phyloP scores from a whole-genome alignment of 2,329 filamentous ascomycete species.

The Ophiocordyceps camponoti-rufipedis region DNA sequence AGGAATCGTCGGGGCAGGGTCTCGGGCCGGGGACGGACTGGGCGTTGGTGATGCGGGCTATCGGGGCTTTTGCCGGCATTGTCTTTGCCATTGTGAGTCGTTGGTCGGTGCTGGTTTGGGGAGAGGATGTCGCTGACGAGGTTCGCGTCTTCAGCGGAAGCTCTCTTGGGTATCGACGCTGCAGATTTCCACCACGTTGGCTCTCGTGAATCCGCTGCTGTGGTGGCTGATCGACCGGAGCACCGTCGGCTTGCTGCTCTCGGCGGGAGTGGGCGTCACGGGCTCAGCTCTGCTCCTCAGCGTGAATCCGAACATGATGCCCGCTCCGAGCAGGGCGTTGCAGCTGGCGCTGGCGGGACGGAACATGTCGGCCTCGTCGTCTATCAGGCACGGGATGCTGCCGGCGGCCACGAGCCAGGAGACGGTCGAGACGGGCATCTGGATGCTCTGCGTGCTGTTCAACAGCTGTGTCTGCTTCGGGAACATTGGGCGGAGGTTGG shows the following conservation, averaged over 20 bases:
- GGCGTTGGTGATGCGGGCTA: conserved; percentile 42
- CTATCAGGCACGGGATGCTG: not conserved
- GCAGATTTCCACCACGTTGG: conserved; percentile 79
- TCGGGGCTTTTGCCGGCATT: conserved; percentile 43
- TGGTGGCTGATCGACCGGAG: conserved; percentile 96
- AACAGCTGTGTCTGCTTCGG: conserved; percentile 93
- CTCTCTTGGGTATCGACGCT: conserved; percentile 87
- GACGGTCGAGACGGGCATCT: conserved; percentile 56
- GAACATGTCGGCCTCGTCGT: conserved; percentile 1
- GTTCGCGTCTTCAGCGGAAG: conserved; percentile 45
- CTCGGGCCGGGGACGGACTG: conserved; percentile 43
- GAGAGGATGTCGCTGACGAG: not conserved
- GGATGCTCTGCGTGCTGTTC: conserved; percentile 86
- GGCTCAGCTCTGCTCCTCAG: conserved; percentile 60
- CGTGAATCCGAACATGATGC: conserved; percentile 62
- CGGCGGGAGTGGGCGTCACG: conserved; percentile 50
- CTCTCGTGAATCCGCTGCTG: conserved; percentile 77
- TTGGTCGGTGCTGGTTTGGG: not conserved
- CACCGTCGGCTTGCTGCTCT: conserved; percentile 65
- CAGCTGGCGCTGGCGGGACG: conserved; percentile 4
- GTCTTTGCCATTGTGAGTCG: conserved; percentile 56
- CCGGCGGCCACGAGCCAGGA: conserved; percentile 29
- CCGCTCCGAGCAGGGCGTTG: conserved; percentile 35
- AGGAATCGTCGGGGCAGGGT: conserved; percentile 11
- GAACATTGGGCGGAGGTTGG: conserved; percentile 72